phyloP scores from a whole-genome alignment of 2,329 filamentous ascomycete genomes.

The Emergomyces orientalis region DNA sequence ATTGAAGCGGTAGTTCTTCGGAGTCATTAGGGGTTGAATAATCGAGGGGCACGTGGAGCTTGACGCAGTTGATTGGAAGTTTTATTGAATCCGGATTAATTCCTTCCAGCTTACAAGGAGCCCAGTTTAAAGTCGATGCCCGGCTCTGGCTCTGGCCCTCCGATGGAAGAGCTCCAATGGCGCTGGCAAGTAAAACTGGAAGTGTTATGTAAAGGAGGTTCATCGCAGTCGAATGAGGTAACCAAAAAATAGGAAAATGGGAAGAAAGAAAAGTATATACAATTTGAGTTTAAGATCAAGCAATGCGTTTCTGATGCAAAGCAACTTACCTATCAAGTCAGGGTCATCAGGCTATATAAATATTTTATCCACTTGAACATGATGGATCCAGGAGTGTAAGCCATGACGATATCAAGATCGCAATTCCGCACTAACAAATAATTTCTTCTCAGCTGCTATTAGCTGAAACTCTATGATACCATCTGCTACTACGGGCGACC shows the following conservation, averaged over 20 bases:
- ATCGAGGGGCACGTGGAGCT: conserved; percentile 34
- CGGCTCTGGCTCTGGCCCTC: not conserved
- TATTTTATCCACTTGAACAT: not conserved
- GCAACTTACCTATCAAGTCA: not conserved
- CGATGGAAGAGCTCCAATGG: not conserved
- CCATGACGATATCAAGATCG: not conserved
- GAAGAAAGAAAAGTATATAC: not conserved
- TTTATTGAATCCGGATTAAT: not conserved
- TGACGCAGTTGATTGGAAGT: conserved; percentile 23
- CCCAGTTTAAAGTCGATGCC: not conserved
- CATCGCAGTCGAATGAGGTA: not conserved
- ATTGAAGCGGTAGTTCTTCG: conserved; percentile 25
- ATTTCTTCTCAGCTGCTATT: not conserved
- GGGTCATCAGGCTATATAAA: not conserved
- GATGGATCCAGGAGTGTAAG: not conserved
- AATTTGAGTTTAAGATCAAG: no score
- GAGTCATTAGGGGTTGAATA: conserved; percentile 25
- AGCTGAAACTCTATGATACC: not conserved
- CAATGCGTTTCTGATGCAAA: not conserved
- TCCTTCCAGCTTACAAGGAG: not conserved
- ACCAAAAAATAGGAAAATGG: not conserved
- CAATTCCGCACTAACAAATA: not conserved
- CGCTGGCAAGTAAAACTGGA: not conserved
- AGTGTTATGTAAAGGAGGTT: not conserved
- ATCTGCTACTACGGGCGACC: not conserved